phyloP scores from a whole-genome alignment of 169 alveolate species.

The Eimeria zaria region DNA sequence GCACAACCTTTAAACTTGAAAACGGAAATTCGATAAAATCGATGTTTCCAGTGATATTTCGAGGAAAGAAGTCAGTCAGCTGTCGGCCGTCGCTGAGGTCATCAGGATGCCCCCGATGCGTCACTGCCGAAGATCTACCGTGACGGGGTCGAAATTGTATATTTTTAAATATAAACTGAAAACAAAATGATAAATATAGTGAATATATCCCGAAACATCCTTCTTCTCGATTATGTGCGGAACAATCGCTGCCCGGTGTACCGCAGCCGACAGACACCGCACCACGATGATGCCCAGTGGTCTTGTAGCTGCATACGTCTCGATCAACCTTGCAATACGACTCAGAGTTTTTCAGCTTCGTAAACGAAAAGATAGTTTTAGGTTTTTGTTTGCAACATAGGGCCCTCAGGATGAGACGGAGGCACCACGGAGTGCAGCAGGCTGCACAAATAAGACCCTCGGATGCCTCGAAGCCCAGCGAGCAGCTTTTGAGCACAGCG shows the following conservation, averaged over 20 bases:
- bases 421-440: not conserved
- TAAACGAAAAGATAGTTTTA: not conserved
- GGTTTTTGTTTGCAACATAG: not conserved
- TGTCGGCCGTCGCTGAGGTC: not conserved
- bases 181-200: not conserved
- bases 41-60: not conserved
- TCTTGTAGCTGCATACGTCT: not conserved
- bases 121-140: not conserved
- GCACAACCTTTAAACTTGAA: not conserved
- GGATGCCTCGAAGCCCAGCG: not conserved
- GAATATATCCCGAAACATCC: not conserved
- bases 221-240: not conserved
- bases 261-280: conserved; percentile 17
- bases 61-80: not conserved
- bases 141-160: not conserved
- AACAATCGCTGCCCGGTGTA: not conserved
- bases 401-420: not conserved
- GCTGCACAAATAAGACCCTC: not conserved
- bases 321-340: not conserved
- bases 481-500: not conserved
- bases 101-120: not conserved
- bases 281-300: conserved; percentile 33
- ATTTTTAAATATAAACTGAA: not conserved
- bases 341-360: not conserved
- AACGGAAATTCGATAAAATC: no score